phyloP scores from a whole-genome alignment of 2,329 filamentous ascomycete genomes.

The Ophiostoma piceae region DNA sequence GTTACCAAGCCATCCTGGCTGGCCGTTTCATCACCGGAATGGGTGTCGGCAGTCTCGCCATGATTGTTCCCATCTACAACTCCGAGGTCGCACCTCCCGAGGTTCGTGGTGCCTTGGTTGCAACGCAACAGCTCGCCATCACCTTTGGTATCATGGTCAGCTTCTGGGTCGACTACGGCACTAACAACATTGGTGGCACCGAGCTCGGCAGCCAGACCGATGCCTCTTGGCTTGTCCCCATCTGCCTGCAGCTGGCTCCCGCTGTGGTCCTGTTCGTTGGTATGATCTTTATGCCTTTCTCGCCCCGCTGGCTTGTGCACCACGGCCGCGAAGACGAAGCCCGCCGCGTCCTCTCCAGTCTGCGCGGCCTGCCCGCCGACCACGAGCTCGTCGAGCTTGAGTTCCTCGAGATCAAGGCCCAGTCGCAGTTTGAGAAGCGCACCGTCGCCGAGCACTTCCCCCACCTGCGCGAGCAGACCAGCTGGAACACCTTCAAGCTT shows the following conservation, averaged over 20 bases:
- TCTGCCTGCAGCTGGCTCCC: slow-evolving; percentile 65
- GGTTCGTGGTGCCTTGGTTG: slow-evolving; percentile 45
- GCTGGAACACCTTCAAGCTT: slow-evolving; percentile 60
- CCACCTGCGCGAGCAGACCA: slow-evolving; percentile 53
- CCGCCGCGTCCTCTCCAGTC: slow-evolving; percentile 54
- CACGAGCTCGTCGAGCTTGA: slow-evolving; percentile 68
- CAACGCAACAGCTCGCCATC: slow-evolving; percentile 49
- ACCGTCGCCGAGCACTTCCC: slow-evolving; percentile 64
- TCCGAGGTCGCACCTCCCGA: slow-evolving; percentile 46
- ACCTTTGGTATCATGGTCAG: slow-evolving; percentile 60
- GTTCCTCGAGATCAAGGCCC: slow-evolving; percentile 77
- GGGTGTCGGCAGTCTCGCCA: slow-evolving; percentile 63
- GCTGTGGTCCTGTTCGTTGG: slow-evolving; percentile 61
- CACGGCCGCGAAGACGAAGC: slow-evolving; percentile 65
- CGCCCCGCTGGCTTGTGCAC: slow-evolving; percentile 69
- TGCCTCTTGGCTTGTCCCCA: slow-evolving; percentile 68
- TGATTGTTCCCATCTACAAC: slow-evolving; percentile 51
- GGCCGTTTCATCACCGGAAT: slow-evolving; percentile 70
- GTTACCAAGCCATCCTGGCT: slow-evolving; percentile 58
- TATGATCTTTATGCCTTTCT: slow-evolving; percentile 77
- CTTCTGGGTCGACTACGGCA: slow-evolving; percentile 61
- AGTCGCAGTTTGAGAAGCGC: slow-evolving; percentile 71
- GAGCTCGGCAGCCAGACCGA: slow-evolving; percentile 49
- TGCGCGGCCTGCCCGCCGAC: slow-evolving; percentile 57
- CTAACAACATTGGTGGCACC: slow-evolving; percentile 60